Evolutionary conservation across 305 asterid genomes (phyloP).

Genomic region (Fraxinus angustifolia): DNA sequence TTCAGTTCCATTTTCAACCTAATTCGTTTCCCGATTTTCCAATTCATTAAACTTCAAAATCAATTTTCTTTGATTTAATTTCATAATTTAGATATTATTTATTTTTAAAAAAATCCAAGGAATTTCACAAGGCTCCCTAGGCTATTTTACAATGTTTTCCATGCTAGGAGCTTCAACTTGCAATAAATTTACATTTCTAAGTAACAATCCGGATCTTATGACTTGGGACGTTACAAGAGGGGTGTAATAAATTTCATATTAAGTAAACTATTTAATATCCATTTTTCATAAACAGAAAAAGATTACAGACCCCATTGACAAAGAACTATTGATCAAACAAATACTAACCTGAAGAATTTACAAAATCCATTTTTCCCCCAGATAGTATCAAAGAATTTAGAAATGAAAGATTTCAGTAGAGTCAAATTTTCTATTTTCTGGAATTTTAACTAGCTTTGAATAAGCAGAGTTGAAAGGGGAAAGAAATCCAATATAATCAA

Average conservation of each 20-base stretch:
- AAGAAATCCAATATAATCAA: background rate
- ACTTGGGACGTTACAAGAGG: background rate
- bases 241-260: background rate
- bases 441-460: background rate
- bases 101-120: background rate
- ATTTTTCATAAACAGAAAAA: background rate
- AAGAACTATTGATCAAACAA: background rate
- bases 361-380: background rate
- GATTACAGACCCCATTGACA: background rate
- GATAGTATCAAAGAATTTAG: background rate
- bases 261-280: background rate
- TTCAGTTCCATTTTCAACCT: background rate
- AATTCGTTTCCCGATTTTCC: background rate
- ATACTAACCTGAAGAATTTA: background rate
- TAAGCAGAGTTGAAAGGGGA: background rate
- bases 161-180: background rate
- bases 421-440: background rate
- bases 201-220: background rate
- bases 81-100: background rate
- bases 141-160: background rate
- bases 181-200: background rate
- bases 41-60: background rate
- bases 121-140: background rate
- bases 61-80: background rate
- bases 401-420: background rate